Percentiles rank a stretch among this genome's conserved stretches.
Evolutionary conservation across 148 eudicot species (phyloP).

Genomic region (Rheum nobile): DNA sequence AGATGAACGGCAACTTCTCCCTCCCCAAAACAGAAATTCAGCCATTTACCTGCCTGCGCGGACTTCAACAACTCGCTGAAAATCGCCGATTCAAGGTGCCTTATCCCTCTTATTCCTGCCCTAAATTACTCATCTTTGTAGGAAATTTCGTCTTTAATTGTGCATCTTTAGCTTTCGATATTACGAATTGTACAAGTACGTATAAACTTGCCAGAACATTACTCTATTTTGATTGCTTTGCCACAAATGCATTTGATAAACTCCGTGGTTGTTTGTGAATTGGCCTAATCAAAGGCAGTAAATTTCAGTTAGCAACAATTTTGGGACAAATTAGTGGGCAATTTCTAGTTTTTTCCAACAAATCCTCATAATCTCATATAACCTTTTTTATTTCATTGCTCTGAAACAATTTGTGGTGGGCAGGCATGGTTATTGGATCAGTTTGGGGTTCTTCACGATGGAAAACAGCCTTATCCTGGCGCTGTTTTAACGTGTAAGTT

Average conservation of each 20-base stretch:
- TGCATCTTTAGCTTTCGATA: background rate
- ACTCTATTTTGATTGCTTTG: background rate
- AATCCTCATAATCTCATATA: background rate
- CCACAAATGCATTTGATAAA: background rate
- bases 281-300: background rate
- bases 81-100: conserved; percentile 55
- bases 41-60: conserved; percentile 26
- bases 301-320: background rate
- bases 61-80: conserved; percentile 67
- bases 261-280: background rate
- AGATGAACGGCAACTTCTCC: conserved; percentile 29
- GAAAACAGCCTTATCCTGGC: conserved; percentile 90
- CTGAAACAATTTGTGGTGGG: conserved; percentile 5
- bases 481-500: conserved; percentile 73
- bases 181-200: background rate
- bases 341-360: background rate
- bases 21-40: conserved; percentile 19
- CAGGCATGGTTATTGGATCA: conserved; percentile 97
- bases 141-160: background rate
- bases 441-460: conserved; percentile 97
- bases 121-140: background rate
- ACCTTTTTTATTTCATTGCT: background rate
- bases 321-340: background rate
- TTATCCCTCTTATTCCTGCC: background rate
- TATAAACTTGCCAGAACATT: background rate